Percentiles rank a stretch among this genome's conserved stretches.
phyloP scores from a whole-genome alignment of 352 stramenopile species.

The Aphanomyces euteiches region DNA sequence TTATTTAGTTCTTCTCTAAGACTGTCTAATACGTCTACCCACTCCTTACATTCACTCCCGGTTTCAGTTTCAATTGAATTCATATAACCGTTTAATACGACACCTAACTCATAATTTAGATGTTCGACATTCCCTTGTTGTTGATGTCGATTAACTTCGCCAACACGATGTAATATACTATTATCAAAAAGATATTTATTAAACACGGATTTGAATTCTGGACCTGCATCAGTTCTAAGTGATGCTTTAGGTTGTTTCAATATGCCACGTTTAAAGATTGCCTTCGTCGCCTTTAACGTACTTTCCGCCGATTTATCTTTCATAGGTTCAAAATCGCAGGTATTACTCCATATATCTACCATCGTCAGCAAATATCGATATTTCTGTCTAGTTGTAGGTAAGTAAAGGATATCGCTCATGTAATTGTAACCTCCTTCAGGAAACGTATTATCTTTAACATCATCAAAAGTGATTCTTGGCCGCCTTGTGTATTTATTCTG shows the following conservation, averaged over 20 bases:
- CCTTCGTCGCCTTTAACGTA: neutral
- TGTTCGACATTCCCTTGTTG: neutral
- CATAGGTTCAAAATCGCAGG: neutral
- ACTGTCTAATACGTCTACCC: slow-evolving; percentile 5
- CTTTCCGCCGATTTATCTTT: neutral
- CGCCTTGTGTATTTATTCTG: neutral
- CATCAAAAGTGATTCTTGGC: neutral
- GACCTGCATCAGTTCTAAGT: neutral
- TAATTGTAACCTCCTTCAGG: neutral
- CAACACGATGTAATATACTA: neutral
- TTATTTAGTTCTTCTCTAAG: slow-evolving; percentile 7
- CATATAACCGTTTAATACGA: slow-evolving; percentile 4
- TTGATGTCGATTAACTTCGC: neutral
- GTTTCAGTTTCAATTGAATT: slow-evolving; percentile 8
- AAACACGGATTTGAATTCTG: neutral
- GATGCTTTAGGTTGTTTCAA: neutral
- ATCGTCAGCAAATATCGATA: neutral
- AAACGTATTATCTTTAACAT: slow-evolving; percentile 6
- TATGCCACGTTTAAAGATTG: neutral
- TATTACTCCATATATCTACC: neutral
- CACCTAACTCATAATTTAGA: neutral
- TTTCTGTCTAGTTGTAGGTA: neutral
- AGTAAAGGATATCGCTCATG: neutral
- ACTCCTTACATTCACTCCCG: slow-evolving; percentile 1
- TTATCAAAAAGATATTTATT: neutral